Base-by-base conservation (phyloP, 768 basidiomycete genomes). In the Amanita pallidorosea region DNA sequence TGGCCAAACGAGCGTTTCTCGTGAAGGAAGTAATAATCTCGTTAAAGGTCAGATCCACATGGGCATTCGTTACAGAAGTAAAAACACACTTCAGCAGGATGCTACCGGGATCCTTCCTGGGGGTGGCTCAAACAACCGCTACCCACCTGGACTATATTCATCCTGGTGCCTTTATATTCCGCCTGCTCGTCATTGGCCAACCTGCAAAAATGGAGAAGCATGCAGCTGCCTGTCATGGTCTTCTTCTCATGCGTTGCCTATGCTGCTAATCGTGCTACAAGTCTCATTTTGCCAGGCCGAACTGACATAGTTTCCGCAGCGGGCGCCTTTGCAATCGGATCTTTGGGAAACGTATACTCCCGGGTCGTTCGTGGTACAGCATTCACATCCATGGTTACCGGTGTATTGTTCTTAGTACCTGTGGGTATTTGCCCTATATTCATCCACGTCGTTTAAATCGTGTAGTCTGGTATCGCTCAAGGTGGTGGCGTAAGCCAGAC, bases 371-470 rank as follows among this genome's bases (percentile, higher is more conserved):
- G 81, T 25, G 88, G 88, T 47, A 90, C 88, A 2, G 88, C 90
- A 3, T 93, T 92, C 63, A 89, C 88, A 0, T 80, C 84, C 9
- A 93, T 91, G 86, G 85, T 91, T n/a, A 86, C 89, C 2, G 86
- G 87, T n/a, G 84, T 94, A n/a, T 66, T 91, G 44, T 91, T 92
- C 65, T 70, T 92, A 18, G 89, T 93, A 9, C 89, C 90, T 43
- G 90, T 91, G 63, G 63, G 86, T 51, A 54, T 27, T 20, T 27
- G 27, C 11, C 13, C 3, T 23, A 34, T 42, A 18, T 5, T 23
- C 23, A n/a, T 22, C 4, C 11, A 13, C 15, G n/a, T 17, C 37
- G 23, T 38, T 27, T 58, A 42, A 60, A 62, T 25, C 49, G 37
- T 20, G 41, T 58, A 87, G 83, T 86, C 84, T 53, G 84, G 82